A percentile compares a stretch with the other conserved stretches of the same genome.
Conservation (phyloP, 2,329 filamentous ascomycete genomes). For the Trichoderma simmonsii region DNA sequence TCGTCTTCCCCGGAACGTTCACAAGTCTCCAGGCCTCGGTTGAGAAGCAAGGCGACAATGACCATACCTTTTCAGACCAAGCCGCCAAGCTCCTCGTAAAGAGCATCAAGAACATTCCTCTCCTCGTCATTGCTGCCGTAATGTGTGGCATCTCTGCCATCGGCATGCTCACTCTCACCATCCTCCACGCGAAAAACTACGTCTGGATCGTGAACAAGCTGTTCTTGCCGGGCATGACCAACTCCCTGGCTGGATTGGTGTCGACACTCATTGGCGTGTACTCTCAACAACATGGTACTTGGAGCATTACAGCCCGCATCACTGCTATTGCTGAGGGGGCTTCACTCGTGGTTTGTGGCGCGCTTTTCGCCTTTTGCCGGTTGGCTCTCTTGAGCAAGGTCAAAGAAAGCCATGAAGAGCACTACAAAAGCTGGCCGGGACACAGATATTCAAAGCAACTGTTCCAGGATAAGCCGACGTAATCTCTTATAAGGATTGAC, state of each 20-base stretch:
- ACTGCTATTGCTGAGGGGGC: slow-evolving; percentile 37
- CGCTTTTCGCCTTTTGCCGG: slow-evolving; percentile 33
- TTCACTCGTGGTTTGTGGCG: slow-evolving; percentile 27
- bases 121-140: slow-evolving; percentile 43
- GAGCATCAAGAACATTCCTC: slow-evolving; percentile 34
- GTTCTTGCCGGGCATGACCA: slow-evolving; percentile 45
- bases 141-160: slow-evolving; percentile 37
- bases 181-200: slow-evolving; percentile 46
- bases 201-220: slow-evolving; percentile 53
- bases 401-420: slow-evolving; percentile 28
- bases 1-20: slow-evolving; percentile 52
- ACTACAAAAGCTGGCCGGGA: slow-evolving; percentile 25
- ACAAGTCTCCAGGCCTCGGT: slow-evolving; percentile 36
- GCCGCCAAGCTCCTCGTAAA: slow-evolving; percentile 23
- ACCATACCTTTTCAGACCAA: slow-evolving; percentile 20
- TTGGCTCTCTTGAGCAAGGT: slow-evolving; percentile 32
- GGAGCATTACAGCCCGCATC: slow-evolving; percentile 40
- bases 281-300: slow-evolving; percentile 43
- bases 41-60: slow-evolving; percentile 21
- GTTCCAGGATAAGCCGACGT: background rate
- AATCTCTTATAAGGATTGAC: background rate
- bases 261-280: slow-evolving; percentile 50
- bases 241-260: slow-evolving; percentile 48
- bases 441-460: slow-evolving; percentile 5
- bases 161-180: slow-evolving; percentile 43